phyloP scores from a whole-genome alignment of 108 stramenopile genomes.

The Nitzschia sp. region DNA sequence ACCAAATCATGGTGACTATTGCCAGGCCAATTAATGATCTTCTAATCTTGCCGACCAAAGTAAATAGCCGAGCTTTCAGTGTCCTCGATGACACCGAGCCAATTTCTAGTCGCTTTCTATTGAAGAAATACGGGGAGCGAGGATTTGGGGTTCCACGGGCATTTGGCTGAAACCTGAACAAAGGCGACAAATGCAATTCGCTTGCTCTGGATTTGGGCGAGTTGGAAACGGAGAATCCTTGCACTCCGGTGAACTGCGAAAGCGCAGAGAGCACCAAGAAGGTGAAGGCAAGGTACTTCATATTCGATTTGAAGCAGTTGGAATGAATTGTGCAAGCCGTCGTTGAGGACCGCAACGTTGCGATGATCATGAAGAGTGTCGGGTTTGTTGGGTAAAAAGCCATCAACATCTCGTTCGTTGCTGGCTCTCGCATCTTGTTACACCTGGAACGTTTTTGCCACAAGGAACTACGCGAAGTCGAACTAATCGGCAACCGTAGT shows the following conservation, averaged over 20 bases:
- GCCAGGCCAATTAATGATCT: constrained; percentile 19
- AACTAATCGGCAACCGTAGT: no score
- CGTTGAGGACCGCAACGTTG: no score
- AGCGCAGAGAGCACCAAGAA: background rate
- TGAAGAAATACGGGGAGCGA: background rate
- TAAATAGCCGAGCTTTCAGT: background rate
- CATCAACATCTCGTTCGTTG: no score
- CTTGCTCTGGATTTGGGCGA: background rate
- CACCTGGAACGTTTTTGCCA: no score
- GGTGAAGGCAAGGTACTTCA: background rate
- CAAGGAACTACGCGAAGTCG: no score
- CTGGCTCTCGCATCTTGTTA: no score
- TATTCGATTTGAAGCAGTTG: no score
- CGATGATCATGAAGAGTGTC: background rate
- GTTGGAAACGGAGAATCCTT: background rate
- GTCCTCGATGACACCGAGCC: background rate
- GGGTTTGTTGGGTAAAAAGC: no score
- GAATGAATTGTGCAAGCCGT: no score
- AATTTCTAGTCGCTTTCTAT: background rate
- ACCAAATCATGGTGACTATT: constrained; percentile 19
- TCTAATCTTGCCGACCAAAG: constrained; percentile 5
- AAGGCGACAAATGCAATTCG: background rate
- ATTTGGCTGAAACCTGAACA: background rate
- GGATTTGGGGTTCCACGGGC: background rate
- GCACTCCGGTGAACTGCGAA: background rate